Evolutionary conservation across 371 early-diverging fungal species (phyloP).

Genomic region (Mortierella sp.): DNA sequence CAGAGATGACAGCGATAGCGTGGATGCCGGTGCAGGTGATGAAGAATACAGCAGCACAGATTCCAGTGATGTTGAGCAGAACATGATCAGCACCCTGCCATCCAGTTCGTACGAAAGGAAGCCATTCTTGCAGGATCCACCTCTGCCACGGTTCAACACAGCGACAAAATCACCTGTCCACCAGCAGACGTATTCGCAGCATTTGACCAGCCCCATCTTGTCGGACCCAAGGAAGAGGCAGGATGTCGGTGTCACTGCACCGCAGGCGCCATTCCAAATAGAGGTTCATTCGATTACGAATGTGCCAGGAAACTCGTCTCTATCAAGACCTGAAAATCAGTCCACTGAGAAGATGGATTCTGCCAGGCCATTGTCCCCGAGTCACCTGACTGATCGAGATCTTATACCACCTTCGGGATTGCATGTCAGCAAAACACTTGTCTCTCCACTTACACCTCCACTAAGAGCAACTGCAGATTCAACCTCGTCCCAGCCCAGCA

Average conservation of each 20-base stretch:
- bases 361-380: neutral
- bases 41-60: neutral
- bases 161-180: slow-evolving; percentile 4
- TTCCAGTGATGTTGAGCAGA: slow-evolving; percentile 19
- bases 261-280: slow-evolving; percentile 15
- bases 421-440: neutral
- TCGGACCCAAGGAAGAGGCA: neutral
- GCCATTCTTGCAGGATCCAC: slow-evolving; percentile 12
- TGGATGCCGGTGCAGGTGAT: neutral
- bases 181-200: slow-evolving; percentile 14
- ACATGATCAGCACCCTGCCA: slow-evolving; percentile 13
- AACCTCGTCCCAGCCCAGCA: neutral
- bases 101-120: slow-evolving; percentile 21
- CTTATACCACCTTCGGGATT: neutral
- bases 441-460: slow-evolving; percentile 4
- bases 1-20: neutral
- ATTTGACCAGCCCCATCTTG: slow-evolving; percentile 9
- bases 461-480: no score
- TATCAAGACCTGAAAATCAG: neutral
- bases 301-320: slow-evolving; percentile 2
- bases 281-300: slow-evolving; percentile 16
- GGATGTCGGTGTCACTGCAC: neutral
- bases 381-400: neutral
- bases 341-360: neutral
- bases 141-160: slow-evolving; percentile 27